Conservation (phyloP, 2,329 filamentous ascomycete genomes). For the Colletotrichum shisoi region DNA sequence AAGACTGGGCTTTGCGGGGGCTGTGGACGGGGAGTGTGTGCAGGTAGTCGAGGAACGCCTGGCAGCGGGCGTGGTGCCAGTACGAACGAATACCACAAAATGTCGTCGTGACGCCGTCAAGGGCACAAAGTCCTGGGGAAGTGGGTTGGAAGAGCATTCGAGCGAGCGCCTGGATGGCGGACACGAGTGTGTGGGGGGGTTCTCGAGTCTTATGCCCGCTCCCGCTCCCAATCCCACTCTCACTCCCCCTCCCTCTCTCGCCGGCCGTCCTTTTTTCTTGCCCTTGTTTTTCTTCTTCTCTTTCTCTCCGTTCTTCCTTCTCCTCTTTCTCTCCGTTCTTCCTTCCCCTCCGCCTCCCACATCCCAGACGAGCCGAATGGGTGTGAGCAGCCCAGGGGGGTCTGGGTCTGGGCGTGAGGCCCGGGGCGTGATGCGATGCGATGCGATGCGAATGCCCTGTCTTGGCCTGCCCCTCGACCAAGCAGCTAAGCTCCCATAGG, state of each 20-base stretch:
- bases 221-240: constrained; percentile 18
- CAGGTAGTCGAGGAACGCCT: constrained; percentile 1
- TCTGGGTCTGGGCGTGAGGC: constrained; percentile 18
- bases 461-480: constrained; percentile 15
- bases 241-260: neutral
- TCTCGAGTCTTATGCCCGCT: constrained; percentile 31
- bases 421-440: constrained; percentile 25
- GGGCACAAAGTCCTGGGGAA: constrained; percentile 34
- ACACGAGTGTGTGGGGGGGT: constrained; percentile 31
- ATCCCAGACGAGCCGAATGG: constrained; percentile 18
- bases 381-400: constrained; percentile 11
- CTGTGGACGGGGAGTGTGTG: neutral
- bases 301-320: neutral
- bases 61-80: neutral
- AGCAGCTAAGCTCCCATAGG: constrained; percentile 23
- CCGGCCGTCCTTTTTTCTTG: constrained; percentile 5
- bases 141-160: constrained; percentile 29
- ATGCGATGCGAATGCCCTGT: constrained; percentile 25
- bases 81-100: too few relatives aligned
- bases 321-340: constrained; percentile 1
- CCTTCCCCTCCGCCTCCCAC: constrained; percentile 3
- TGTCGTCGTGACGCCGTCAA: constrained; percentile 12
- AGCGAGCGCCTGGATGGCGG: constrained; percentile 12
- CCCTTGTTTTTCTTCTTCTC: constrained; percentile 5
- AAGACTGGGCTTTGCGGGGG: constrained; percentile 10